phyloP scores from a whole-genome alignment of 2,329 filamentous ascomycete species.

The Aspergillus sp. region DNA sequence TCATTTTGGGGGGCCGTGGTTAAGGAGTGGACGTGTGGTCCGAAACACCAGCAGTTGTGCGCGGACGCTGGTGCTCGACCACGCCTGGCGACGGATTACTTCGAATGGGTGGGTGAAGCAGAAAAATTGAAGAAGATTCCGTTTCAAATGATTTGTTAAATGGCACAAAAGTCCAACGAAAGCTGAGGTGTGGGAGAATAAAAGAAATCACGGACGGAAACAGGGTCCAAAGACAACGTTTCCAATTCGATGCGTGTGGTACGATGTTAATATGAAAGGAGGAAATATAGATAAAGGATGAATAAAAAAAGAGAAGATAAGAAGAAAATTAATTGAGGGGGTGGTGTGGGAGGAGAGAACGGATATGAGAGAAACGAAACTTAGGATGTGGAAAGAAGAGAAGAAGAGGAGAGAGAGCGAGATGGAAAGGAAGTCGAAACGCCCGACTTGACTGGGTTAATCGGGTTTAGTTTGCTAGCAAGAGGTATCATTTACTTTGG shows the following conservation, averaged over 20 bases:
- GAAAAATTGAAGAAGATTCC: conserved; percentile 1
- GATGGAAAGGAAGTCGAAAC: conserved; percentile 15
- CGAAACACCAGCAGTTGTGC: conserved; percentile 29
- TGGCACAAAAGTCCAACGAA: too few relatives aligned
- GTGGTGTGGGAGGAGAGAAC: conserved; percentile 2
- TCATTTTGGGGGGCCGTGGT: conserved; percentile 41
- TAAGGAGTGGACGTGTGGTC: conserved; percentile 21
- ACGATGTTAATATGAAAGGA: too few relatives aligned
- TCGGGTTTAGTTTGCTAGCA: conserved; percentile 3
- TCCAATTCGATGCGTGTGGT: too few relatives aligned
- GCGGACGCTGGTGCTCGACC: conserved; percentile 29
- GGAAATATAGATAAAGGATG: too few relatives aligned
- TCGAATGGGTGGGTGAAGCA: background rate
- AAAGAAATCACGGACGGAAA: too few relatives aligned
- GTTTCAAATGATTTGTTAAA: too few relatives aligned
- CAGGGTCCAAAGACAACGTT: too few relatives aligned
- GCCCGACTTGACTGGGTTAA: conserved; percentile 7
- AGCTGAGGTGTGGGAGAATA: too few relatives aligned
- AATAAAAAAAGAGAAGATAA: too few relatives aligned
- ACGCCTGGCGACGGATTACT: conserved; percentile 7
- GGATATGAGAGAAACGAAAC: conserved; percentile 4
- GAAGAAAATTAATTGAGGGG: background rate
- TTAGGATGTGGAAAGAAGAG: conserved; percentile 10
- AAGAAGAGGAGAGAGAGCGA: conserved; percentile 8
- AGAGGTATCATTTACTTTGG: too few relatives aligned